These are phyloP conservation scores for Sutorius eximius DNA, from an alignment of 1,284 basidiomycete genomes.

Conservation along the genomic window DNA sequence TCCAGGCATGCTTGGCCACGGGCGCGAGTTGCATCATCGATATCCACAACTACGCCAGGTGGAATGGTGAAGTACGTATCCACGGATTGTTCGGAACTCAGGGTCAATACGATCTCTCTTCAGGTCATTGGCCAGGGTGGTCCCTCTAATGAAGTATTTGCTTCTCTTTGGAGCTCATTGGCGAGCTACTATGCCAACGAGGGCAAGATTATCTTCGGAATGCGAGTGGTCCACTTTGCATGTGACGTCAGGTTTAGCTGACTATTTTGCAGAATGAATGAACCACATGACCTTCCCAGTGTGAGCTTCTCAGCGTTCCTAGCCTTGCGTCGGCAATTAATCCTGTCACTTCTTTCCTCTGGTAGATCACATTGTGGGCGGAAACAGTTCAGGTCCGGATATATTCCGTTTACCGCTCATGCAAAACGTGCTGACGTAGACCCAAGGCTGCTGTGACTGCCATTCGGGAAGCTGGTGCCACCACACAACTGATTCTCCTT, in stretches of 20 bases:
- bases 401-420: neutral
- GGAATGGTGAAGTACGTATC: constrained; percentile 6
- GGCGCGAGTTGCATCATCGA: constrained; percentile 15
- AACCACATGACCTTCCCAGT: constrained; percentile 14
- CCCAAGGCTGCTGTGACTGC: constrained; percentile 17
- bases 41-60: constrained; percentile 19
- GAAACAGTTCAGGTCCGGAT: constrained; percentile 11
- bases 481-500: constrained; percentile 13
- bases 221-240: neutral
- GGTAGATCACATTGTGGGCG: constrained; percentile 10
- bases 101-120: neutral
- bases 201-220: constrained; percentile 10
- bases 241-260: neutral
- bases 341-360: neutral
- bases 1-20: constrained; percentile 13
- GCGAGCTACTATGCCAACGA: constrained; percentile 9
- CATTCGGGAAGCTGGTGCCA: constrained; percentile 12
- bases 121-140: constrained; percentile 19
- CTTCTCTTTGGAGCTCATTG: constrained; percentile 14
- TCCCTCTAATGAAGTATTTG: constrained; percentile 13
- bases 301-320: constrained; percentile 1
- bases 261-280: constrained; percentile 14
- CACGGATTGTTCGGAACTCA: neutral
- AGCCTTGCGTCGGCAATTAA: neutral
- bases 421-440: neutral